Conservation (phyloP, 371 early-diverging fungal species). For the Actinomortierella ambigua region DNA sequence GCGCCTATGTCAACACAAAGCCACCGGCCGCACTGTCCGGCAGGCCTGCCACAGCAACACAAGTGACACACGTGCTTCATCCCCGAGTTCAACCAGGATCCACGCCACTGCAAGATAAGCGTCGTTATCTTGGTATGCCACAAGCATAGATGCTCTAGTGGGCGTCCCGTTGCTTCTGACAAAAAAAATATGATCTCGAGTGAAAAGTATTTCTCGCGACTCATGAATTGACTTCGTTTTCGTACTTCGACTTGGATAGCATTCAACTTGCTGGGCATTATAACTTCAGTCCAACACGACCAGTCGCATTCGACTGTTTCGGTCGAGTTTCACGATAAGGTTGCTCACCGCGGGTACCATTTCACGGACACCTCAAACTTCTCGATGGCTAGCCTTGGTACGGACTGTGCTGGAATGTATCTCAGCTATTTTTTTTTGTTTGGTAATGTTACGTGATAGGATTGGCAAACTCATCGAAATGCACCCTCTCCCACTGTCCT, state of each 20-base stretch:
- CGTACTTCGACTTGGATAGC: slow-evolving; percentile 47
- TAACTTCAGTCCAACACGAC: slow-evolving; percentile 74
- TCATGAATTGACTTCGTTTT: background rate
- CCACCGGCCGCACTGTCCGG: slow-evolving; percentile 17
- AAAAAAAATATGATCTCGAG: too few species aligned
- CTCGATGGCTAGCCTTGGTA: slow-evolving; percentile 72
- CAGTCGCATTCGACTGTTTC: slow-evolving; percentile 71
- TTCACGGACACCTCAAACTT: slow-evolving; percentile 80
- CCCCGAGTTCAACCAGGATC: slow-evolving; percentile 61
- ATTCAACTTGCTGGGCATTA: slow-evolving; percentile 80
- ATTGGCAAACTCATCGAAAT: too few species aligned
- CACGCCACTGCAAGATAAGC: slow-evolving; percentile 60
- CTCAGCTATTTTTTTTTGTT: too few species aligned
- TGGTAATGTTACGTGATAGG: too few species aligned
- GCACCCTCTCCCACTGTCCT: slow-evolving; percentile 3
- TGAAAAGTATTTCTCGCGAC: too few species aligned
- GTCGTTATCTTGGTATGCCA: slow-evolving; percentile 67
- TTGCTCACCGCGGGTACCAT: slow-evolving; percentile 73
- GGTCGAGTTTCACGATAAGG: slow-evolving; percentile 88
- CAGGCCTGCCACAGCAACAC: background rate
- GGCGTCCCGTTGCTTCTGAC: too few species aligned
- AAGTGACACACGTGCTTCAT: slow-evolving; percentile 20
- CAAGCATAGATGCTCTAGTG: background rate
- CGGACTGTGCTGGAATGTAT: background rate
- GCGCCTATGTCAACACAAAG: slow-evolving; percentile 56